phyloP scores from a whole-genome alignment of 208 protist species.

The Acanthamoeba triangularis region DNA sequence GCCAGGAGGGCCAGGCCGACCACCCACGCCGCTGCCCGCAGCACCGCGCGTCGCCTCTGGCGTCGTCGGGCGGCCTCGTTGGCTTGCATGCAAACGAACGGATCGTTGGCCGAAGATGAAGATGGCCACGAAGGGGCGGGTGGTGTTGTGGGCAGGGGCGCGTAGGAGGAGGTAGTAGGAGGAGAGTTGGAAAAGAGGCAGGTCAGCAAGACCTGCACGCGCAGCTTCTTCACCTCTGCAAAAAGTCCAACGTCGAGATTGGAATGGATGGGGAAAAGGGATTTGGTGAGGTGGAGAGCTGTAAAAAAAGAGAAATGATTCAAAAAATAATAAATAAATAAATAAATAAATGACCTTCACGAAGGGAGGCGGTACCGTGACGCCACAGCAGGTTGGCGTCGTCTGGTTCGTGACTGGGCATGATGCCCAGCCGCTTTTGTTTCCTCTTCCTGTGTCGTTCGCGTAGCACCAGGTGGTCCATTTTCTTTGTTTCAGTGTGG shows the following conservation, averaged over 20 bases:
- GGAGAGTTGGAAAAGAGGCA: too few species aligned
- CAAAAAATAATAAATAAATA: background rate
- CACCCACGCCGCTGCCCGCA: background rate
- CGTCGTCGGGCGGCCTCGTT: too few species aligned
- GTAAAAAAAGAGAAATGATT: background rate
- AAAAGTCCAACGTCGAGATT: too few species aligned
- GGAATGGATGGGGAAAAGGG: background rate
- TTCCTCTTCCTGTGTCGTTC: background rate
- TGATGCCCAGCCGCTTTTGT: background rate
- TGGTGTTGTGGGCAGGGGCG: too few species aligned
- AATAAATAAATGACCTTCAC: too few species aligned
- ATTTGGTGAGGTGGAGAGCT: background rate
- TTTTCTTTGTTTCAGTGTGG: too few species aligned
- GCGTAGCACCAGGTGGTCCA: background rate
- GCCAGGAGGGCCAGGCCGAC: background rate
- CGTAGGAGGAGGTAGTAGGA: too few species aligned
- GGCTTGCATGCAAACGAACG: too few species aligned
- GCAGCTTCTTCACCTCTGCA: too few species aligned
- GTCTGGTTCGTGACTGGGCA: background rate
- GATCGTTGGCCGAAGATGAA: too few species aligned
- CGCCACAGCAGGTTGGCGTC: background rate
- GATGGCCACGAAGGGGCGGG: too few species aligned
- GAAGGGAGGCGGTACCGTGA: background rate
- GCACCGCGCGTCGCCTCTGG: background rate
- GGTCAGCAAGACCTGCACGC: too few species aligned